Evolutionary conservation across 192 early-diverging fungal genomes (phyloP).

Genomic region (Rhizophagus clarus): DNA sequence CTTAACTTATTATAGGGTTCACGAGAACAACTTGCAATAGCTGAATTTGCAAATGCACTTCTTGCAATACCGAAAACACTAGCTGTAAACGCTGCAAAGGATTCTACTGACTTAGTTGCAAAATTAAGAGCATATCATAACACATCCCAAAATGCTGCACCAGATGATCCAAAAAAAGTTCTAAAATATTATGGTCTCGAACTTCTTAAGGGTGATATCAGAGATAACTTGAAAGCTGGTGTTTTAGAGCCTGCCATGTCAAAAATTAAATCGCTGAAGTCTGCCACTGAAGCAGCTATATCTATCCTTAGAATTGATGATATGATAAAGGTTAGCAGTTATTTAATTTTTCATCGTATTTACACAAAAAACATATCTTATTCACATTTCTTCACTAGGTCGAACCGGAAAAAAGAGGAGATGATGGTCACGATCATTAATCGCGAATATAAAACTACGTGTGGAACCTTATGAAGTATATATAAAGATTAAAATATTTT

Average conservation of each 20-base stretch:
- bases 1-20: conserved; percentile 63
- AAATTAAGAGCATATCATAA: conserved; percentile 96
- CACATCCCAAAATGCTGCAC: conserved; percentile 75
- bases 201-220: conserved; percentile 86
- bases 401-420: conserved; percentile 46
- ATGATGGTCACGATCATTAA: conserved; percentile 59
- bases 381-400: conserved; percentile 19
- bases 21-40: conserved; percentile 97
- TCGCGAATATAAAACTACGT: neutral
- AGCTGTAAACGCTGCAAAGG: conserved; percentile 97
- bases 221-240: conserved; percentile 93
- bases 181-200: conserved; percentile 94
- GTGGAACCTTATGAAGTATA: too few species aligned
- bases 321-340: conserved; percentile 67
- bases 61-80: conserved; percentile 97
- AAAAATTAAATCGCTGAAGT: conserved; percentile 97
- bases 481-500: too few species aligned
- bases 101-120: conserved; percentile 95
- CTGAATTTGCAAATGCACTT: conserved; percentile 94
- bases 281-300: conserved; percentile 98
- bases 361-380: neutral
- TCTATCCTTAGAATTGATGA: conserved; percentile 97
- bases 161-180: conserved; percentile 69
- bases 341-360: neutral
- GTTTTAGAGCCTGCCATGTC: conserved; percentile 97